Evolutionary conservation across 768 basidiomycete species (phyloP).

Genomic region (Boletus reticuloceps): DNA sequence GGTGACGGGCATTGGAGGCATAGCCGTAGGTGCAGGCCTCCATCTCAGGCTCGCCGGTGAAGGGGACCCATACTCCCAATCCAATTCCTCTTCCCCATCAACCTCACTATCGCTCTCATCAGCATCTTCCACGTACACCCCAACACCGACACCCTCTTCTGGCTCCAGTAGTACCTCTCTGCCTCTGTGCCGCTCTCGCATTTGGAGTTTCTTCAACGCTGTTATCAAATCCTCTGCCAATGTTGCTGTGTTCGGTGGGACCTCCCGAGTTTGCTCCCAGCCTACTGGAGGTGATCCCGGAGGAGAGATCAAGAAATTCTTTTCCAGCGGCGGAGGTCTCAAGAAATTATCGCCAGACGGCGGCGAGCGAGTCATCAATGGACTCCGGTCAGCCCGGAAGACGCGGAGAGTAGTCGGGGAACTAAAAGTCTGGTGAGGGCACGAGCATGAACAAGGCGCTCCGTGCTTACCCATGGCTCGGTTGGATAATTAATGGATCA

Average conservation of each 20-base stretch:
- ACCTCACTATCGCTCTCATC: slow-evolving; percentile 38
- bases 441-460: background rate
- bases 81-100: slow-evolving; percentile 29
- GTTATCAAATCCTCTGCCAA: slow-evolving; percentile 85
- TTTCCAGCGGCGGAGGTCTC: slow-evolving; percentile 74
- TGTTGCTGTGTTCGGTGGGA: slow-evolving; percentile 80
- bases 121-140: slow-evolving; percentile 77
- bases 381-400: slow-evolving; percentile 72
- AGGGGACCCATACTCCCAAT: slow-evolving; percentile 60
- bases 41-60: slow-evolving; percentile 51
- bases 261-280: slow-evolving; percentile 91
- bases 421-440: slow-evolving; percentile 33
- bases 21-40: slow-evolving; percentile 50
- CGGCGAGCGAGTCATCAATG: slow-evolving; percentile 42
- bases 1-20: slow-evolving; percentile 47
- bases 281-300: slow-evolving; percentile 97
- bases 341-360: slow-evolving; percentile 38
- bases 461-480: slow-evolving; percentile 48
- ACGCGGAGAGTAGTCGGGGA: slow-evolving; percentile 55
- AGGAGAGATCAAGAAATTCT: slow-evolving; percentile 97
- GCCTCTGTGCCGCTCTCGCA: slow-evolving; percentile 40
- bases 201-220: slow-evolving; percentile 71
- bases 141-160: slow-evolving; percentile 66
- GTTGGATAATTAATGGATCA: slow-evolving; percentile 62
- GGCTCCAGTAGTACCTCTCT: slow-evolving; percentile 65